phyloP scores from a whole-genome alignment of 257 asterid genomes.

The Euphrasia confusa region DNA sequence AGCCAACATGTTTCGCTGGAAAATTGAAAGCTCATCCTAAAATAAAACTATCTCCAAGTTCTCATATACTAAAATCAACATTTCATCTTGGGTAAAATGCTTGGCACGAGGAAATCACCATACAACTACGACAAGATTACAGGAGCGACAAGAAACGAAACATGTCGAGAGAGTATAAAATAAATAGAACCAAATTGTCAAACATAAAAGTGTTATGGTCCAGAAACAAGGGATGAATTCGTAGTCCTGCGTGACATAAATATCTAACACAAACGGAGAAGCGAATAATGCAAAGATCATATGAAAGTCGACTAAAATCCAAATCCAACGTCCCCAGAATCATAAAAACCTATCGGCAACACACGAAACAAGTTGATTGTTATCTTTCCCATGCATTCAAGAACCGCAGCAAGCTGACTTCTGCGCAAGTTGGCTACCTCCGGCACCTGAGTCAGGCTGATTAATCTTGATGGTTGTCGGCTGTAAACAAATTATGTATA shows the following conservation, averaged over 20 bases:
- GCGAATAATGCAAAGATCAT: constrained; percentile 15
- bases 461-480: constrained; percentile 65
- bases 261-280: constrained; percentile 11
- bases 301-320: background rate
- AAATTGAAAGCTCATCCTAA: no score
- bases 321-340: background rate
- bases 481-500: constrained; percentile 33
- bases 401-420: constrained; percentile 82
- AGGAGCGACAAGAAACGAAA: background rate
- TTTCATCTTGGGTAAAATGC: no score
- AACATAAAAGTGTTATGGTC: background rate
- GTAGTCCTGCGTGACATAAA: constrained; percentile 17
- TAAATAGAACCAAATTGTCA: background rate
- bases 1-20: no score
- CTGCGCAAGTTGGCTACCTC: constrained; percentile 47
- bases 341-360: constrained; percentile 20
- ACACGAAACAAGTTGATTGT: constrained; percentile 10
- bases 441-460: constrained; percentile 44
- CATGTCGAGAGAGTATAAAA: background rate
- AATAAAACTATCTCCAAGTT: no score
- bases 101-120: no score
- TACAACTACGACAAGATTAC: no score
- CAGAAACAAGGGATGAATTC: background rate
- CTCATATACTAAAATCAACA: no score
- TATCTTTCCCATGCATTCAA: constrained; percentile 26